Percentiles rank a stretch among this genome's conserved stretches.
Conservation (phyloP, 2,329 filamentous ascomycete genomes). For the Neonectria magnoliae region DNA sequence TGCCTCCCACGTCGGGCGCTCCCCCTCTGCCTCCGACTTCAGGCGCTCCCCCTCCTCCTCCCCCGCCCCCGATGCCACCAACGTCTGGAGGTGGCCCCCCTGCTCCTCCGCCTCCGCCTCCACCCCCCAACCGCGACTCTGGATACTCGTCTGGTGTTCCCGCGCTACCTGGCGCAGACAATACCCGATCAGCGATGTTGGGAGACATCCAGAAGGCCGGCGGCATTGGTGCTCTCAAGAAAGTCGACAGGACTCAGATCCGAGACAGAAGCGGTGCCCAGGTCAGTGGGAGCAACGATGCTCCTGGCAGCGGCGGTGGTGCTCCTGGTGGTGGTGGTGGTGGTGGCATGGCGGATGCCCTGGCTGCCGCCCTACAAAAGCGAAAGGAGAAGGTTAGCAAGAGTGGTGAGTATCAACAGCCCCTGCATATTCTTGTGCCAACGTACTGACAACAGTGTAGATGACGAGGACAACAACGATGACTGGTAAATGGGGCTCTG, state of each 20-base stretch:
- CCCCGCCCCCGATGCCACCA: slow-evolving; percentile 43
- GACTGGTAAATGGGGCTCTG: slow-evolving; percentile 65
- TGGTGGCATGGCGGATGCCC: slow-evolving; percentile 81
- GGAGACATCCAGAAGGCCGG: slow-evolving; percentile 78
- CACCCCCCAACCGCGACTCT: slow-evolving; percentile 67
- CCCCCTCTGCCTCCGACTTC: slow-evolving; percentile 47
- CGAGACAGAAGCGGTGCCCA: slow-evolving; percentile 74
- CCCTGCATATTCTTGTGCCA: background rate
- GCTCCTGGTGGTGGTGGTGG: slow-evolving; percentile 63
- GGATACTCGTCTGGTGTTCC: slow-evolving; percentile 66
- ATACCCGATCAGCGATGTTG: slow-evolving; percentile 68
- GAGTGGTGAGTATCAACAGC: slow-evolving; percentile 78
- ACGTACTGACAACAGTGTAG: slow-evolving; percentile 53
- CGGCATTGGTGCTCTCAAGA: slow-evolving; percentile 75
- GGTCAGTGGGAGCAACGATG: slow-evolving; percentile 61
- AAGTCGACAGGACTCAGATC: slow-evolving; percentile 77
- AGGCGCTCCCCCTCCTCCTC: slow-evolving; percentile 52
- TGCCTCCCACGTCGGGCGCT: too few relatives aligned
- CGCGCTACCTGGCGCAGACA: slow-evolving; percentile 54
- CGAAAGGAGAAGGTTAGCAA: slow-evolving; percentile 94
- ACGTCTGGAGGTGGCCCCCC: slow-evolving; percentile 38
- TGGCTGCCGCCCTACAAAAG: slow-evolving; percentile 81
- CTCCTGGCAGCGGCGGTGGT: slow-evolving; percentile 60
- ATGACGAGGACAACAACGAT: slow-evolving; percentile 81
- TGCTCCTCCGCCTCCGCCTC: slow-evolving; percentile 62